phyloP scores from a whole-genome alignment of 2,329 filamentous ascomycete species.

The Colletotrichum scovillei region DNA sequence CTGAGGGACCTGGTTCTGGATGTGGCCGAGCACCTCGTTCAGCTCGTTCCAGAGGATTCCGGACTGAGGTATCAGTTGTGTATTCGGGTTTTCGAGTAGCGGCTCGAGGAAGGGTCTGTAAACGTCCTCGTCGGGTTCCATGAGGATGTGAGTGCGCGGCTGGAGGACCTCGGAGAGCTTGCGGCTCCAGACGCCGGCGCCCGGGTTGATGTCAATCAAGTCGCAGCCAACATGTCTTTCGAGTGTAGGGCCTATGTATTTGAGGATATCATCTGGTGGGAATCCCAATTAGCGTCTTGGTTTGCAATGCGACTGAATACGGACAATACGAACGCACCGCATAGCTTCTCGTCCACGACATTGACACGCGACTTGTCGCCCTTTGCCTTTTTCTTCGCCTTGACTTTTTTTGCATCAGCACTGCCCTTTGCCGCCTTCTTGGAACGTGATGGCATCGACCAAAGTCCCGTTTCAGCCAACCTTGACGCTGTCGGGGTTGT shows the following conservation, averaged over 20 bases:
- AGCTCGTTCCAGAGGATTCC: conserved; percentile 73
- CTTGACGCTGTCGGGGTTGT: background rate
- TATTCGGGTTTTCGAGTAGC: conserved; percentile 66
- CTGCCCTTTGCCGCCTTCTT: background rate
- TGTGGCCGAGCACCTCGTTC: conserved; percentile 60
- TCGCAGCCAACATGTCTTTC: conserved; percentile 81
- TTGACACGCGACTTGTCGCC: conserved; percentile 56
- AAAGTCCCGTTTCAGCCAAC: background rate
- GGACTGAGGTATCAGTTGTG: conserved; percentile 64
- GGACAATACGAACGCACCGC: conserved; percentile 50
- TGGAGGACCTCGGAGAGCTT: conserved; percentile 80
- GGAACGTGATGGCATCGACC: background rate
- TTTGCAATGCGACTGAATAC: too few species aligned
- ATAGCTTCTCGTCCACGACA: conserved; percentile 62
- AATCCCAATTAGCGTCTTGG: background rate
- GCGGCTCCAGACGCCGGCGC: conserved; percentile 80
- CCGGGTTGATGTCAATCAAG: conserved; percentile 88
- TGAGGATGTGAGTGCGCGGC: conserved; percentile 84
- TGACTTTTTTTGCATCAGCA: background rate
- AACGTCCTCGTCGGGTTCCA: conserved; percentile 74
- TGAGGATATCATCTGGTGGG: conserved; percentile 72
- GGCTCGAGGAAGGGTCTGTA: conserved; percentile 72
- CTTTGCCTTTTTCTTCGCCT: background rate
- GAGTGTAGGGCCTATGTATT: conserved; percentile 77
- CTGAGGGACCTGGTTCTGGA: conserved; percentile 65